phyloP scores from a whole-genome alignment of 106 monocot species.

The Xerophyta viscosa region DNA sequence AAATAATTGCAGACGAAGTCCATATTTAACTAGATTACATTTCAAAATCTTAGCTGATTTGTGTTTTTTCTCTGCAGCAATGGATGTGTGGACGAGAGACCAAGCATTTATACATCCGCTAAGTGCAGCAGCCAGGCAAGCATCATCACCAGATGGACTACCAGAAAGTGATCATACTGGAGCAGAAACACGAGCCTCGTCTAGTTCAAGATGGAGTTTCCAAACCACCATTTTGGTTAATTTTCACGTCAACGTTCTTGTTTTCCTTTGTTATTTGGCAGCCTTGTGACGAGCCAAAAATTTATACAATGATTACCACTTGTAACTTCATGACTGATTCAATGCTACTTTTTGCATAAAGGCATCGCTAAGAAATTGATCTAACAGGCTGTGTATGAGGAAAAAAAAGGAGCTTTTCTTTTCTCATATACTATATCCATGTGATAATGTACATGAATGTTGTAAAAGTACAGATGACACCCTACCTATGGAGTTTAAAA shows the following conservation, averaged over 20 bases:
- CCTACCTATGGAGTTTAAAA: constrained; percentile 75
- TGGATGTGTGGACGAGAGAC: constrained; percentile 35
- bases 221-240: neutral
- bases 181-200: neutral
- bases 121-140: constrained; percentile 8
- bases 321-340: neutral
- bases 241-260: constrained; percentile 5
- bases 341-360: too few species aligned
- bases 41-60: too few species aligned
- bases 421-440: neutral
- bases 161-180: constrained; percentile 16
- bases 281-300: neutral
- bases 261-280: constrained; percentile 16
- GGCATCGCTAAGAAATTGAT: neutral
- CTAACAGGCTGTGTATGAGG: neutral
- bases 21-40: neutral
- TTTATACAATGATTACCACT: constrained; percentile 7
- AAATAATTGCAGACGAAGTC: neutral
- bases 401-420: neutral
- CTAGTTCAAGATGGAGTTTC: neutral
- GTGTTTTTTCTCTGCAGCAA: constrained; percentile 30
- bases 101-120: constrained; percentile 4
- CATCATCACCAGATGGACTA: constrained; percentile 15
- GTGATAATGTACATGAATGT: neutral
- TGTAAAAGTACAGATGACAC: neutral